Evolutionary conservation across 2,329 filamentous ascomycete genomes (phyloP).

Genomic region (Boeremia lycopersici): DNA sequence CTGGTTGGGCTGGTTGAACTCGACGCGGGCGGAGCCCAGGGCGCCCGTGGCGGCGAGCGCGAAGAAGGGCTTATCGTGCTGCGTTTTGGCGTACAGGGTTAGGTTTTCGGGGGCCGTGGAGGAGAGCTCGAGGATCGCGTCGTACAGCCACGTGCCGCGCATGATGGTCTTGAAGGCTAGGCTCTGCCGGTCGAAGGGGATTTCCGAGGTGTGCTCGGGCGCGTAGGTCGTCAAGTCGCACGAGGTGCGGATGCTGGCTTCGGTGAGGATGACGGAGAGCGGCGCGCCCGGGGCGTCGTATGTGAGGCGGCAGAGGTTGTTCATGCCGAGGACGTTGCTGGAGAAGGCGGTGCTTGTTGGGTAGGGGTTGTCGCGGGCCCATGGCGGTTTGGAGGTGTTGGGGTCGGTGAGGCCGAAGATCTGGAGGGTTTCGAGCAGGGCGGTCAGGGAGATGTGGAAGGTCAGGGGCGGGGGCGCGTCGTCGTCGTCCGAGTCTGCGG

Average conservation of each 20-base stretch:
- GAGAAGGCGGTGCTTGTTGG: conserved; percentile 77
- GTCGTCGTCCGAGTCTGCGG: conserved; percentile 43
- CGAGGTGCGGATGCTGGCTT: conserved; percentile 73
- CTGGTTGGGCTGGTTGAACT: conserved; percentile 62
- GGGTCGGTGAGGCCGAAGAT: conserved; percentile 78
- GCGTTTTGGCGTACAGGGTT: conserved; percentile 58
- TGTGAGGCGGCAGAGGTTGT: conserved; percentile 82
- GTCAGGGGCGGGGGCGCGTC: conserved; percentile 55
- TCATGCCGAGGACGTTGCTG: conserved; percentile 79
- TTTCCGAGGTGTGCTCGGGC: conserved; percentile 69
- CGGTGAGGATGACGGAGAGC: conserved; percentile 83
- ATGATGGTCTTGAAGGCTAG: conserved; percentile 94
- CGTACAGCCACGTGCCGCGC: conserved; percentile 74
- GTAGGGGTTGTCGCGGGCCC: conserved; percentile 50
- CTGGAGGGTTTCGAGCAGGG: conserved; percentile 90
- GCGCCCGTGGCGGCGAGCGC: conserved; percentile 70
- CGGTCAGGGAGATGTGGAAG: conserved; percentile 86
- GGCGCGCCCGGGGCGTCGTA: conserved; percentile 78
- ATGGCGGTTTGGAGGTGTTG: conserved; percentile 43
- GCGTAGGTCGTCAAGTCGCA: conserved; percentile 91
- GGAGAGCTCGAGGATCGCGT: conserved; percentile 71
- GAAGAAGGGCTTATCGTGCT: conserved; percentile 64
- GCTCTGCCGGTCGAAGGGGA: conserved; percentile 82
- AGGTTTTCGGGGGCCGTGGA: conserved; percentile 74
- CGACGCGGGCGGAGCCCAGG: conserved; percentile 65